Evolutionary conservation across 768 basidiomycete species (phyloP).

Genomic region (Dentipellis fragilis): DNA sequence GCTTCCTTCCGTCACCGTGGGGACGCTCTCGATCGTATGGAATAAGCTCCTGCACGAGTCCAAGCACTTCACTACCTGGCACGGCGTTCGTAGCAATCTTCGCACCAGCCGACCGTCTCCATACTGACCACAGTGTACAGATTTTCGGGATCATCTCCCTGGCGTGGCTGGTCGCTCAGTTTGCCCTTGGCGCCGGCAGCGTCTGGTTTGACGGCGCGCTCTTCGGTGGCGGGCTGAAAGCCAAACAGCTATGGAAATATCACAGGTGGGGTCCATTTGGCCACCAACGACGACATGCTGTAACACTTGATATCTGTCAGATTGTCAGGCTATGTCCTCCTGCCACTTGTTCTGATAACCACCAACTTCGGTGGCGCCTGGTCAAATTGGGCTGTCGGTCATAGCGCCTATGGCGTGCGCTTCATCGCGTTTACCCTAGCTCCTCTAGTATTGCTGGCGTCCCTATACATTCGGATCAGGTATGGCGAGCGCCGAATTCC

Average conservation of each 20-base stretch:
- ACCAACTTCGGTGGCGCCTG: conserved; percentile 61
- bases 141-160: conserved; percentile 56
- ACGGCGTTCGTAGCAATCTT: conserved; percentile 41
- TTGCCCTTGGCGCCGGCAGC: conserved; percentile 57
- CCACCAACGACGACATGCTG: not conserved
- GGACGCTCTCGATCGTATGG: conserved; percentile 49
- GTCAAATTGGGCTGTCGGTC: conserved; percentile 45
- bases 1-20: conserved; percentile 47
- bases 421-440: conserved; percentile 17
- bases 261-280: conserved; percentile 41
- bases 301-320: conserved; percentile 23
- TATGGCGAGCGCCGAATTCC: not conserved
- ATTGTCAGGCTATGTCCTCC: conserved; percentile 64
- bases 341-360: conserved; percentile 50
- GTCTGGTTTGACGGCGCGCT: conserved; percentile 64
- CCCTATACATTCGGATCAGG: conserved; percentile 21
- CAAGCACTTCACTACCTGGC: conserved; percentile 65
- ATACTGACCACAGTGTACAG: conserved; percentile 22
- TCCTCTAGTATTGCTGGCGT: conserved; percentile 18
- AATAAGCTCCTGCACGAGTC: conserved; percentile 45
- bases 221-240: conserved; percentile 64
- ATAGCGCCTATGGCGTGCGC: conserved; percentile 24
- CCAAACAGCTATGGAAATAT: conserved; percentile 76
- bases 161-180: conserved; percentile 52
- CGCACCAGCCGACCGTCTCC: not conserved